Percentiles rank a stretch among this genome's conserved stretches.
phyloP scores from a whole-genome alignment of 2,329 filamentous ascomycete species.

The Fusarium foetens region DNA sequence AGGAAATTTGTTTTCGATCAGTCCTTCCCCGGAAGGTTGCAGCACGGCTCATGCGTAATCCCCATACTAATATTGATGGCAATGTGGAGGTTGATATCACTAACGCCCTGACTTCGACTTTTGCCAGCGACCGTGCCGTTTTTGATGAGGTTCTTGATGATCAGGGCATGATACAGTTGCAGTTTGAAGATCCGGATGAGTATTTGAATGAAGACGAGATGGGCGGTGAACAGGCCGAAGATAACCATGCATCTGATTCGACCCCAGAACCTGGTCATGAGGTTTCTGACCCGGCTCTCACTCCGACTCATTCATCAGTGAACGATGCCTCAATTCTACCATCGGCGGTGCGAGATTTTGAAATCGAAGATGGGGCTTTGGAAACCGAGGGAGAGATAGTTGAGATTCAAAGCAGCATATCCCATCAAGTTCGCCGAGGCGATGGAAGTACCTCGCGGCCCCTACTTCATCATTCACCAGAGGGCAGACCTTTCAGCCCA shows the following conservation, averaged over 20 bases:
- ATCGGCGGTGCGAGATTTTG: fast-evolving
- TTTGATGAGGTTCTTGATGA: slow-evolving; percentile 24
- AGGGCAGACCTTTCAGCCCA: not conserved
- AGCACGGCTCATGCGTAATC: slow-evolving; percentile 22
- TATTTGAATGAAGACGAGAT: not conserved
- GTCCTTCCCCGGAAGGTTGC: slow-evolving; percentile 25
- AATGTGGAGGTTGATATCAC: slow-evolving; percentile 9
- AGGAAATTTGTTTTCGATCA: slow-evolving; percentile 28
- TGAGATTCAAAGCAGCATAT: not conserved
- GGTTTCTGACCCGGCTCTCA: not conserved
- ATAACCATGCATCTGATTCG: not conserved
- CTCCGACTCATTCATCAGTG: slow-evolving; percentile 1
- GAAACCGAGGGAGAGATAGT: slow-evolving; percentile 2
- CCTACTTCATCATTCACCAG: not conserved
- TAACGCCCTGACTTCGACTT: slow-evolving; percentile 24
- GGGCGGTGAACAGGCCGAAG: not conserved
- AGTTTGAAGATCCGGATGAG: slow-evolving; percentile 15
- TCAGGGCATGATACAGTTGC: slow-evolving; percentile 26
- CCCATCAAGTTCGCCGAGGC: not conserved
- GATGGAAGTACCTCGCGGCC: not conserved
- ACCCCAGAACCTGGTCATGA: not conserved
- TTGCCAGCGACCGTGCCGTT: slow-evolving; percentile 11
- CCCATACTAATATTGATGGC: not conserved
- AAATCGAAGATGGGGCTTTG: not conserved
- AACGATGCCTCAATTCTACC: not conserved